Percentiles rank a stretch among this genome's conserved stretches.
phyloP scores from a whole-genome alignment of 2,329 filamentous ascomycete species.

The Calonectria pteridis region DNA sequence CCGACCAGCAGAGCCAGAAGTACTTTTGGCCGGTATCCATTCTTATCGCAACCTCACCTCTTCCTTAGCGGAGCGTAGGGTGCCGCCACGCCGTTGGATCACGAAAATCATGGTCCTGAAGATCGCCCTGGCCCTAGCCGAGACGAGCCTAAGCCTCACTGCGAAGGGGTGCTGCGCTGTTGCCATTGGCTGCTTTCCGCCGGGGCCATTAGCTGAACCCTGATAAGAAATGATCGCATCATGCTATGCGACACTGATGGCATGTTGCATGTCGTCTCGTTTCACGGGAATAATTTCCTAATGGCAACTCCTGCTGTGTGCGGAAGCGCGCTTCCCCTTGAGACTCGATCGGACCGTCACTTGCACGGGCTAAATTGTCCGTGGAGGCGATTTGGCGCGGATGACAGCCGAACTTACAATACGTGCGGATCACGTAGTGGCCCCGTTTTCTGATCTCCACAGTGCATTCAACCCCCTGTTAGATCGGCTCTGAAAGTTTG shows the following conservation, averaged over 20 bases:
- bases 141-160: background rate
- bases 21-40: background rate
- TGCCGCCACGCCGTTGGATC: background rate
- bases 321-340: background rate
- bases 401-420: background rate
- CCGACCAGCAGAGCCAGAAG: too few relatives aligned
- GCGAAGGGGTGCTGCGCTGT: background rate
- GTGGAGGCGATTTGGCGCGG: background rate
- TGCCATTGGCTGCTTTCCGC: background rate
- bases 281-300: background rate
- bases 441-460: background rate
- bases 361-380: background rate
- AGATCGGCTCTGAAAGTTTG: background rate
- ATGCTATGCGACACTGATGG: background rate
- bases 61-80: background rate
- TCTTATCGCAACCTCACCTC: background rate
- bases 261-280: background rate
- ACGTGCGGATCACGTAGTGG: background rate
- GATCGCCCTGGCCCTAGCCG: background rate
- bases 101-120: background rate
- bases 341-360: background rate
- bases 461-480: background rate
- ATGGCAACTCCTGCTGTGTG: background rate
- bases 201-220: background rate
- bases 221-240: background rate